A percentile compares a stretch with the other conserved stretches of the same genome.
These are phyloP conservation scores for Ustilaginoidea virens DNA, from an alignment of 2,329 filamentous ascomycete species.

Conservation along the genomic window DNA sequence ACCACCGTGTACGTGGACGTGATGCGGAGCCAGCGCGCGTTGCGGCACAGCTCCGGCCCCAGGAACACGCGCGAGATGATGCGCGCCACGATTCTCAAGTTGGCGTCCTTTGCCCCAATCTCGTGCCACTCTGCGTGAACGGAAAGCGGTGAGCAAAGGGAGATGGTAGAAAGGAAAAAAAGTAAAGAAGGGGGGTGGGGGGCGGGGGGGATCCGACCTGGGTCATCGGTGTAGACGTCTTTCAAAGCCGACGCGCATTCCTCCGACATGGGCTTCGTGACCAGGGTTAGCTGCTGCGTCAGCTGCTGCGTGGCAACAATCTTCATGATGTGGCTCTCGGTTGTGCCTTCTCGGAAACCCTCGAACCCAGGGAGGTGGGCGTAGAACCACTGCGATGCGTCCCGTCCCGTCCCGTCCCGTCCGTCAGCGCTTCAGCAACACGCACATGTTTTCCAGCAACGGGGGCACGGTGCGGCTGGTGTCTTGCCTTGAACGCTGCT, in stretches of 20 bases:
- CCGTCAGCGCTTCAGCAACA: too few species aligned
- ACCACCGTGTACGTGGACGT: constrained; percentile 26
- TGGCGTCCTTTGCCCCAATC: not conserved
- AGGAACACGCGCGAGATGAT: constrained; percentile 34
- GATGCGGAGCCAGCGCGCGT: constrained; percentile 30
- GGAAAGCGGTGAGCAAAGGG: not conserved
- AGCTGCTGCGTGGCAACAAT: constrained; percentile 1
- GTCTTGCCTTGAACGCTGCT: not conserved
- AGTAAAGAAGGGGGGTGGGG: too few species aligned
- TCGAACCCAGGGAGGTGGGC: constrained; percentile 1
- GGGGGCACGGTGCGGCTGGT: too few species aligned
- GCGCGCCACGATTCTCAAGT: constrained; percentile 23
- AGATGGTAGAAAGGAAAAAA: too few species aligned
- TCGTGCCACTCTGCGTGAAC: constrained; percentile 1
- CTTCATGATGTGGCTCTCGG: constrained; percentile 1
- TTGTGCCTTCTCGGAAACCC: constrained; percentile 1
- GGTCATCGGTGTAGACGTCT: not conserved
- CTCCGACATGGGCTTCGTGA: constrained; percentile 1
- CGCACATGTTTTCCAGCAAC: too few species aligned
- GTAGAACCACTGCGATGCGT: constrained; percentile 3
- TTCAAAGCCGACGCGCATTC: constrained; percentile 1
- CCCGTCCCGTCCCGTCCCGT: too few species aligned
- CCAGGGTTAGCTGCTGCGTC: constrained; percentile 1
- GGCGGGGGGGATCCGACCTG: too few species aligned
- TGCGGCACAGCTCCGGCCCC: constrained; percentile 26